Conservation (phyloP, 1,139 yeast species). For the Suhomyces anneliseae region DNA sequence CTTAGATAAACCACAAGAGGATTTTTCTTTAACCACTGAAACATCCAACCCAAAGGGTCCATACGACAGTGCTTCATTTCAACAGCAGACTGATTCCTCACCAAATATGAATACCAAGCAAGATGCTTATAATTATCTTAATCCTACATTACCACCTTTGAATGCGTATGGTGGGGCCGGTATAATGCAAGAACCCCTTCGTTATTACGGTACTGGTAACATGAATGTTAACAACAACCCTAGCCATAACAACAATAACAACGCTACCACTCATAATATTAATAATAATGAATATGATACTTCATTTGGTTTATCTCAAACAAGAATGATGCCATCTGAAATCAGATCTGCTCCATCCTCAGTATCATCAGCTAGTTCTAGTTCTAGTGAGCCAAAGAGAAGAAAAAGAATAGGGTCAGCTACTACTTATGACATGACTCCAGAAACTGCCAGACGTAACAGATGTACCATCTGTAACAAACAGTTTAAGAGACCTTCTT, state of each 20-base stretch:
- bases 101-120: not conserved
- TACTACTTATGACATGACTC: constrained; percentile 30
- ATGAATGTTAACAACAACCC: too few relatives aligned
- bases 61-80: not conserved
- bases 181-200: not conserved
- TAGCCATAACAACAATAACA: too few relatives aligned
- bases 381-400: constrained; percentile 1
- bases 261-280: too few relatives aligned
- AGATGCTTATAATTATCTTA: constrained; percentile 9
- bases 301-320: not conserved
- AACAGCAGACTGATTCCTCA: not conserved
- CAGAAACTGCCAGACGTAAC: constrained; percentile 36
- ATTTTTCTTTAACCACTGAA: not conserved
- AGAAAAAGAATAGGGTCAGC: constrained; percentile 19
- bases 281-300: not conserved
- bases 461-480: constrained; percentile 72
- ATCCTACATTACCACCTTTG: constrained; percentile 6
- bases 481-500: constrained; percentile 77
- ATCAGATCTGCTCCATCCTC: constrained; percentile 1
- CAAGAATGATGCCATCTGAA: not conserved
- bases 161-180: constrained; percentile 1
- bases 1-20: not conserved
- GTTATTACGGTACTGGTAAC: not conserved
- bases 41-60: not conserved
- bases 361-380: constrained; percentile 1